Evolutionary conservation across 192 early-diverging fungal species (phyloP), one percentile per base, ranked within the genome.

Genomic region (Gamsiella multidivaricata): DNA sequence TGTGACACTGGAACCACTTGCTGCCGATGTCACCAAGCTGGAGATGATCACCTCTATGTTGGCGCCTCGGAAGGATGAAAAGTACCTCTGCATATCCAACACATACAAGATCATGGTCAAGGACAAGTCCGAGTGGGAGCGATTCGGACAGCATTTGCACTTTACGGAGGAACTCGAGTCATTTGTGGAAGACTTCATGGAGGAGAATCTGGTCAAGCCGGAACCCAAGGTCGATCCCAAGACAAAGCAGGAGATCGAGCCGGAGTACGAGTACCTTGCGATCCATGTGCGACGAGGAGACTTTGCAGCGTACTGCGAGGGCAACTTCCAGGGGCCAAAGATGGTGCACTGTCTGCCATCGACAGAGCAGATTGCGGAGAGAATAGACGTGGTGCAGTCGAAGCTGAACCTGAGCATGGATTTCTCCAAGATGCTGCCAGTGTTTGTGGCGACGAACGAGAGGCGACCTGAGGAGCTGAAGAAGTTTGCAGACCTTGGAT

Each of bases 371-470:
- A 45, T 78, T 37, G 74, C 74, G 2, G 61, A 63, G 28, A 51
- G 74, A 10, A 69, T 78, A 12, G 61, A 78, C 46, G 29, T 12
- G 12, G 42, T 78, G 12, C 74, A 78, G 49, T 32, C 26, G 10
- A 54, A 34, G 3, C 28, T 78, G 45, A 78, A 69, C 26, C 73
- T 65, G 14, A 42, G 32, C 12, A 55, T 68, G 65, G 32, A 54
- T 10, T 53, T 47, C 10, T 54, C 61, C 32, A 46, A 60, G 54
- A 46, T 75, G 46, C 10, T 78, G 22, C 74, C 74, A 22, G 74
- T 78, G 33, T 78, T 78, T 65, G 74, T 78, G 3, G 74, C 74
- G 20, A 78, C 74, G 46, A 78, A 78, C 31, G 74, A 78, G 29
- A 31, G 60, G 29, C 26, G 60, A 26, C 74, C 74, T 2, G 74